phyloP scores from a whole-genome alignment of 495 filamentous ascomycete genomes.

The Podospora conica region DNA sequence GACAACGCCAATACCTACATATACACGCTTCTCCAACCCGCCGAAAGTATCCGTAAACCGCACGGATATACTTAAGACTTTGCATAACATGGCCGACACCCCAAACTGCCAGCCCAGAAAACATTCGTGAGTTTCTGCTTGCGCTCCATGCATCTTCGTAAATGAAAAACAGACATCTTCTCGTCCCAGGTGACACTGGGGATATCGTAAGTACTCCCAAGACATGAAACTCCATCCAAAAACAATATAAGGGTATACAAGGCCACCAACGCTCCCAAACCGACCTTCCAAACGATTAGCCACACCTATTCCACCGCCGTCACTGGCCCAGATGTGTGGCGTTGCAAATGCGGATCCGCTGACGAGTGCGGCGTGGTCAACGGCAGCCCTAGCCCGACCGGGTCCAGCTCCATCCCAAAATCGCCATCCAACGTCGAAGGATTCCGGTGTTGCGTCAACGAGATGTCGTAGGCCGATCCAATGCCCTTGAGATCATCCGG shows the following conservation, averaged over 20 bases:
- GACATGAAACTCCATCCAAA: not conserved
- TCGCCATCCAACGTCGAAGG: conserved; percentile 11
- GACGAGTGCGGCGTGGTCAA: not conserved
- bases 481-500: conserved; percentile 22
- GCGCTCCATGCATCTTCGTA: not conserved
- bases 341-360: not conserved
- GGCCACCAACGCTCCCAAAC: not conserved
- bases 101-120: not conserved
- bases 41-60: too few species aligned
- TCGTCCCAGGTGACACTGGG: not conserved
- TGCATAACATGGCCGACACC: not conserved
- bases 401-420: conserved; percentile 4
- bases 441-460: not conserved
- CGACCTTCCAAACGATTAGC: not conserved
- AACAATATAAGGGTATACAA: not conserved
- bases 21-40: not conserved
- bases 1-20: not conserved
- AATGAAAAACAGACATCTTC: not conserved
- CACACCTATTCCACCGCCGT: not conserved
- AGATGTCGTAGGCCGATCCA: conserved; percentile 15
- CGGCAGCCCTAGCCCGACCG: not conserved
- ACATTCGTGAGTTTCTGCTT: not conserved
- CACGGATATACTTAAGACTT: too few species aligned
- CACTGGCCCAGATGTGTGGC: not conserved
- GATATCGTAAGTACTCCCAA: not conserved